phyloP scores from a whole-genome alignment of 305 asterid species.

The Fraxinus ornus region DNA sequence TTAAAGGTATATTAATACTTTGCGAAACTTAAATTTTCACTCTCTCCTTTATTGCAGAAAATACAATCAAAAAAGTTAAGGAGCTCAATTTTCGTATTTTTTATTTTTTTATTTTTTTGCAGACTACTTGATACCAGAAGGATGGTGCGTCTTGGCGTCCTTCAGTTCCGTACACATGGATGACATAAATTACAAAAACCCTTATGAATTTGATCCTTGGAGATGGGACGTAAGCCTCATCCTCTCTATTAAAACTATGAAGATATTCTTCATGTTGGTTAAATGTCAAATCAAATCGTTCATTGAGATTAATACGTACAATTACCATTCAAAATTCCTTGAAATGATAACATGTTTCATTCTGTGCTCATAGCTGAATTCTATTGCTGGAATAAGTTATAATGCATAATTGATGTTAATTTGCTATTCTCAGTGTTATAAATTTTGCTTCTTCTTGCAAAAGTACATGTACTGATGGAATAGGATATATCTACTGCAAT shows the following conservation, averaged over 20 bases:
- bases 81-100: neutral
- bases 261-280: constrained; percentile 21
- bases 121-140: constrained; percentile 93
- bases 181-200: constrained; percentile 63
- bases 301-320: neutral
- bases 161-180: constrained; percentile 90
- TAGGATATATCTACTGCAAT: neutral
- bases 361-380: neutral
- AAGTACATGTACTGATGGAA: neutral
- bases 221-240: constrained; percentile 76
- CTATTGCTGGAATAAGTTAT: neutral
- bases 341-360: neutral
- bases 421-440: neutral
- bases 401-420: neutral
- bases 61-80: neutral
- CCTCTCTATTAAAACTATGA: neutral
- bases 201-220: constrained; percentile 82
- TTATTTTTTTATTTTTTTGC: constrained; percentile 1
- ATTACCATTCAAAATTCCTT: neutral
- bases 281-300: neutral
- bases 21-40: neutral
- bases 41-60: neutral
- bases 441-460: neutral
- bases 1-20: constrained; percentile 54
- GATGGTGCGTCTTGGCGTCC: constrained; percentile 84